Evolutionary conservation across 805 yeast species (phyloP).

Genomic region (Naumovozyma dairenensis): DNA sequence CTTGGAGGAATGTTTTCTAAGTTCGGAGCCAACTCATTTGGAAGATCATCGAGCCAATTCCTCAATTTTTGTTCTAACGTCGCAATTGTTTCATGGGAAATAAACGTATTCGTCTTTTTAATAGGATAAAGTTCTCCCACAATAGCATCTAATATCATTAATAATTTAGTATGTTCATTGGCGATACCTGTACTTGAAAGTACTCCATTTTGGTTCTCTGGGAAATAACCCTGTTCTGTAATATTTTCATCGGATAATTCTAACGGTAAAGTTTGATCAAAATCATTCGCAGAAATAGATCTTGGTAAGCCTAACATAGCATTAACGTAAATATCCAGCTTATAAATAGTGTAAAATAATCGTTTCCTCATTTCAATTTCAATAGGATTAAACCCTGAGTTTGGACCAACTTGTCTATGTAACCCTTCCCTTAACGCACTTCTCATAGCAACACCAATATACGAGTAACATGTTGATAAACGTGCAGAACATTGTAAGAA

Average conservation of each 20-base stretch:
- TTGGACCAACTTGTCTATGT: slow-evolving; percentile 57
- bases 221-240: slow-evolving; percentile 42
- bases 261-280: slow-evolving; percentile 76
- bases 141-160: slow-evolving; percentile 60
- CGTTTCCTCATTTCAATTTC: slow-evolving; percentile 81
- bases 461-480: slow-evolving; percentile 80
- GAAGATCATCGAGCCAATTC: slow-evolving; percentile 64
- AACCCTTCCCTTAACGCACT: slow-evolving; percentile 80
- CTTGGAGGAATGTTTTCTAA: slow-evolving; percentile 26
- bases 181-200: slow-evolving; percentile 46
- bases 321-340: slow-evolving; percentile 84
- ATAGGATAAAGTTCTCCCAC: slow-evolving; percentile 64
- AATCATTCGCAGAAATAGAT: slow-evolving; percentile 64
- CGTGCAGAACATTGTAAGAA: slow-evolving; percentile 82
- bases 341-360: slow-evolving; percentile 79
- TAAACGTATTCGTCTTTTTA: slow-evolving; percentile 24
- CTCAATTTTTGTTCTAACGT: slow-evolving; percentile 62
- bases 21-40: slow-evolving; percentile 58
- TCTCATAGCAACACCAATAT: slow-evolving; percentile 81
- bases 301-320: slow-evolving; percentile 84
- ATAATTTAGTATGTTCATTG: slow-evolving; percentile 70
- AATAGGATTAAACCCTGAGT: slow-evolving; percentile 43
- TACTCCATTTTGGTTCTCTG: slow-evolving; percentile 18
- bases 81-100: slow-evolving; percentile 42
- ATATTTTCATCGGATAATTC: slow-evolving; percentile 83